Base-by-base conservation (phyloP, 164 flowering plant species). In the Annona squamosa region DNA sequence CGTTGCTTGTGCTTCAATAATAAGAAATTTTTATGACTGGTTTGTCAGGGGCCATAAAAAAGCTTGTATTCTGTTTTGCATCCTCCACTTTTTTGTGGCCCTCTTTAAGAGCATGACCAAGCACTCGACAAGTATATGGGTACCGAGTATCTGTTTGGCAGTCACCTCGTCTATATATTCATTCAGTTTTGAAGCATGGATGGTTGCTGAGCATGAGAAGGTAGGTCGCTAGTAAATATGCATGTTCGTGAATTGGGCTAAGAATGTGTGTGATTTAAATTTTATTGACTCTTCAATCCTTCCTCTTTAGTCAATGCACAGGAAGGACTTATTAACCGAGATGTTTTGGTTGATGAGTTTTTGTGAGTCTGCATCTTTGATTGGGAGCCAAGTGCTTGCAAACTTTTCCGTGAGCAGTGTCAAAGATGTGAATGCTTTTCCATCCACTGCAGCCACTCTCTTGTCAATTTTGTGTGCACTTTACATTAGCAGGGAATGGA, bases 271-370 rank as follows among this genome's bases (percentile, higher is more conserved):
- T 26, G 37, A 26, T 26, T 26, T 26, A 26, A 26, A 26, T 37
- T 13, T 44, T 67, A 57, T 65, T 59, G 37, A 67, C 19, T 9
- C 9, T n/a, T 26, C 4, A 19, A 13, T 73, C 71, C 16, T 57
- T 63, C 63, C 59, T 77, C 79, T 84, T 76, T 90, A 95, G 98
- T 85, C 76, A 74, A 92, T 93, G 64, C 82, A 90, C 71, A 84
- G 93, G 78, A 85, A 81, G 78, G 97, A 91, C 78, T 52, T 81
- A 19, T 77, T 95, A 79, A 87, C 71, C 75, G 97, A 91, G 52
- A 89, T 88, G 17, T 90, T 89, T 81, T 95, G 98, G 98, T 76
- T 90, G 52, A 93, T 93, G 98, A 83, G 84, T 19, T 88, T 91
- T 77, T 84, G 79, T 68, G 91, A 88, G 80, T 88, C 98, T 69